phyloP scores from a whole-genome alignment of 768 basidiomycete genomes.

The Trametes gibbosa region DNA sequence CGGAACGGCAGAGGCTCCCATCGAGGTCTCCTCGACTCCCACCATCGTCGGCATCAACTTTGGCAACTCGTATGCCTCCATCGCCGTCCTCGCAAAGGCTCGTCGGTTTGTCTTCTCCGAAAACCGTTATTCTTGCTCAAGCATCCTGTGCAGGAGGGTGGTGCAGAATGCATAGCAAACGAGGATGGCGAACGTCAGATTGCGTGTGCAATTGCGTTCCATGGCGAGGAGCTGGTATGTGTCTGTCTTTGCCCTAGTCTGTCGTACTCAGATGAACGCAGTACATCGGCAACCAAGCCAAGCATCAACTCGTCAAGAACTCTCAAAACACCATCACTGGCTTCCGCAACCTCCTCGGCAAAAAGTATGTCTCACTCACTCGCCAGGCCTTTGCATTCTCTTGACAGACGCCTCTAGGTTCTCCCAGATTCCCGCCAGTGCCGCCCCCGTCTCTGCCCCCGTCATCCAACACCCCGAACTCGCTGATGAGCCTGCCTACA shows the following conservation, averaged over 20 bases:
- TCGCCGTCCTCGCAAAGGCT: slow-evolving; percentile 94
- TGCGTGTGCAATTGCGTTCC: slow-evolving; percentile 88
- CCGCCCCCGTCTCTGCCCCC: slow-evolving; percentile 55
- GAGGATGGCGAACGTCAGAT: slow-evolving; percentile 99
- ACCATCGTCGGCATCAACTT: slow-evolving; percentile 93
- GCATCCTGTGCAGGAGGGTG: slow-evolving; percentile 60
- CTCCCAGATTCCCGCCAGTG: slow-evolving; percentile 64
- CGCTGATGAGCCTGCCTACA: slow-evolving; percentile 77
- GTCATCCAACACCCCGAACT: slow-evolving; percentile 74
- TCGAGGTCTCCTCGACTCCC: slow-evolving; percentile 36
- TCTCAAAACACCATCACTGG: slow-evolving; percentile 90
- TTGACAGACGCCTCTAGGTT: slow-evolving; percentile 45
- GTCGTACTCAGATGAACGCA: slow-evolving; percentile 31
- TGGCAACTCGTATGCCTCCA: slow-evolving; percentile 92
- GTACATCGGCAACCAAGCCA: slow-evolving; percentile 97
- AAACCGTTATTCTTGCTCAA: background rate
- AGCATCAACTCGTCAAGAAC: slow-evolving; percentile 93
- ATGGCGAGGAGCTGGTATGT: slow-evolving; percentile 86
- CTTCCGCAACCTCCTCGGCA: slow-evolving; percentile 90
- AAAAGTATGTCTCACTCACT: slow-evolving; percentile 57
- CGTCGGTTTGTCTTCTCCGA: slow-evolving; percentile 17
- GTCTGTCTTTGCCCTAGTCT: background rate
- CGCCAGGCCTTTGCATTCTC: background rate
- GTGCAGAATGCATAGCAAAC: slow-evolving; percentile 94
- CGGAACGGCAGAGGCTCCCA: slow-evolving; percentile 46